Conservation (phyloP, 495 filamentous ascomycete genomes). For the Xylaria longipes region DNA sequence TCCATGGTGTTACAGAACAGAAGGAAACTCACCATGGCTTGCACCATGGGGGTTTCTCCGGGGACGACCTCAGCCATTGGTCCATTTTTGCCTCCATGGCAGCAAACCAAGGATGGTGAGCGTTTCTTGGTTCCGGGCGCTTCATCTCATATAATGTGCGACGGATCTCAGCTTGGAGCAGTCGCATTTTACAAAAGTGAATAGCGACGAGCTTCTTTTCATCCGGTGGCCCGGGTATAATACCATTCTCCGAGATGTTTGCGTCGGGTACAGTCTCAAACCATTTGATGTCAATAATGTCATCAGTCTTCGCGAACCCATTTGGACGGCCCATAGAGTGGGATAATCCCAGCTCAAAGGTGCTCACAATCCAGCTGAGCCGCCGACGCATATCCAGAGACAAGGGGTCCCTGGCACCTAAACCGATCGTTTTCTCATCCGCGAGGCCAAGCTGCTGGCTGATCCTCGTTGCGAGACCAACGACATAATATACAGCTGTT, state of each 20-base stretch:
- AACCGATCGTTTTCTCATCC: conserved; percentile 81
- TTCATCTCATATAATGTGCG: conserved; percentile 83
- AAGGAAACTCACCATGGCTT: conserved; percentile 52
- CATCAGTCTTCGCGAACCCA: conserved; percentile 76
- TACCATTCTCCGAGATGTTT: conserved; percentile 79
- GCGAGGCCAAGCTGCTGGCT: conserved; percentile 84
- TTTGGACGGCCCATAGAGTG: conserved; percentile 85
- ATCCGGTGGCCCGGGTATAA: conserved; percentile 69
- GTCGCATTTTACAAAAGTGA: conserved; percentile 90
- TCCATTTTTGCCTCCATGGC: conserved; percentile 79
- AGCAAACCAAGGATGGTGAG: conserved; percentile 83
- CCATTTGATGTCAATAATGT: conserved; percentile 81
- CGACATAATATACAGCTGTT: conserved; percentile 88
- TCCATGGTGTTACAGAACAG: not conserved
- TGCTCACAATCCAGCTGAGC: conserved; percentile 82
- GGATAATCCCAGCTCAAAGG: conserved; percentile 86
- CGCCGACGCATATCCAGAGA: conserved; percentile 88
- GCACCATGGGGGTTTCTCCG: conserved; percentile 56
- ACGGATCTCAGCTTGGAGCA: conserved; percentile 85
- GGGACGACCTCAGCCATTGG: conserved; percentile 65
- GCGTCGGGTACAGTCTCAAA: conserved; percentile 80
- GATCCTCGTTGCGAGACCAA: conserved; percentile 82
- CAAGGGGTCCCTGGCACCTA: conserved; percentile 60
- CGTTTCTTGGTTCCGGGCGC: conserved; percentile 70
- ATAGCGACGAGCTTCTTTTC: conserved; percentile 85